Evolutionary conservation across 768 basidiomycete genomes (phyloP).

Genomic region (Tubosaeta brunneosetosa): DNA sequence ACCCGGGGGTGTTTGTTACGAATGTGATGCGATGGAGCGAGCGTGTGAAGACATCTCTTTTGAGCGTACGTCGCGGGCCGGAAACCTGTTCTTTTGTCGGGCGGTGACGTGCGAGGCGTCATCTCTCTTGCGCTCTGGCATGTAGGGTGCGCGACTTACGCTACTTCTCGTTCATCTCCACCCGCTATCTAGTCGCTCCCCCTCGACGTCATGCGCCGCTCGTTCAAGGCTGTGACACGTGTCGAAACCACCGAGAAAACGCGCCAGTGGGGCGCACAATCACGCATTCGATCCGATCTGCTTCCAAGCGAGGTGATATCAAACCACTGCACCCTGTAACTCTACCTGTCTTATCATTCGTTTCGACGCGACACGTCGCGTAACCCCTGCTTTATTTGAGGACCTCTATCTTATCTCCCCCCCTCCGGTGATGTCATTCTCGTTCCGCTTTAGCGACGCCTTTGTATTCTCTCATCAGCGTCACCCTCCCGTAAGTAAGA

Average conservation of each 20-base stretch:
- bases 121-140: background rate
- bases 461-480: background rate
- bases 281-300: background rate
- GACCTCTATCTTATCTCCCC: background rate
- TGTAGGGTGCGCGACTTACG: slow-evolving; percentile 8
- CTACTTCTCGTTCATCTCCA: background rate
- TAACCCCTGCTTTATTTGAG: background rate
- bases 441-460: background rate
- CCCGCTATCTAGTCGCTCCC: background rate
- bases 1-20: slow-evolving; percentile 7
- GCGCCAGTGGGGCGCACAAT: background rate
- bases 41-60: slow-evolving; percentile 11
- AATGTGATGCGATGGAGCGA: slow-evolving; percentile 9
- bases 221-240: background rate
- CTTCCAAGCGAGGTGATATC: background rate
- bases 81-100: slow-evolving; percentile 1
- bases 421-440: background rate
- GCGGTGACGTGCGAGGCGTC: background rate
- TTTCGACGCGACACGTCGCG: background rate
- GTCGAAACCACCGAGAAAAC: background rate
- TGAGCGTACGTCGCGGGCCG: background rate
- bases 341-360: background rate
- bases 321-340: background rate
- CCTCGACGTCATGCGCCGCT: slow-evolving; percentile 7
- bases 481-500: background rate